Evolutionary conservation across 805 yeast species (phyloP).

Genomic region (Pichia exigua): DNA sequence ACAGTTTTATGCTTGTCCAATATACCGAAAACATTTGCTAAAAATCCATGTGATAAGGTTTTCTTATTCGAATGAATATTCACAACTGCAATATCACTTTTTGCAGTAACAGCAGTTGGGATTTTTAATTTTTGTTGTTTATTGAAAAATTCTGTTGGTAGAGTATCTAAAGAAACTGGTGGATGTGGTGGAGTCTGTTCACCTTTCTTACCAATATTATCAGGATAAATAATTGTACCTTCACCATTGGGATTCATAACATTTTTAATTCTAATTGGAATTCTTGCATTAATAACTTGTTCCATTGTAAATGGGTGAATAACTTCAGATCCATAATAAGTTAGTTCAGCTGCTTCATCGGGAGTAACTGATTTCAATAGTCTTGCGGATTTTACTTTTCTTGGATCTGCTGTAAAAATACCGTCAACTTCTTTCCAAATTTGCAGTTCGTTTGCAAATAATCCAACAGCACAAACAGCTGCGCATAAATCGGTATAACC

Average conservation of each 20-base stretch:
- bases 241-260: constrained; percentile 89
- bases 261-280: constrained; percentile 94
- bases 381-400: constrained; percentile 88
- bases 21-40: constrained; percentile 83
- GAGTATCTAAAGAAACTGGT: constrained; percentile 61
- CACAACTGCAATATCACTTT: constrained; percentile 83
- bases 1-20: constrained; percentile 79
- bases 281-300: constrained; percentile 91
- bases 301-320: constrained; percentile 99
- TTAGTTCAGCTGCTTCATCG: constrained; percentile 96
- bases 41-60: constrained; percentile 87
- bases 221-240: constrained; percentile 94
- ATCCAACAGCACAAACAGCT: constrained; percentile 89
- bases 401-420: constrained; percentile 96
- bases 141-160: constrained; percentile 32
- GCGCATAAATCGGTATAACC: constrained; percentile 98
- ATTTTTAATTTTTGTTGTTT: constrained; percentile 44
- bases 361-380: constrained; percentile 86
- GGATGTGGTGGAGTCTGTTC: constrained; percentile 93
- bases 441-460: constrained; percentile 87
- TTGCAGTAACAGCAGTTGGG: constrained; percentile 95
- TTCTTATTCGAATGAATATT: constrained; percentile 93
- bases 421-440: constrained; percentile 99
- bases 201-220: constrained; percentile 75
- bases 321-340: constrained; percentile 96